A percentile compares a stretch with the other conserved stretches of the same genome.
These are phyloP conservation scores for Takakia lepidozioides DNA, from an alignment of 225 moss, liverwort and hornwort species.

Conservation along the genomic window DNA sequence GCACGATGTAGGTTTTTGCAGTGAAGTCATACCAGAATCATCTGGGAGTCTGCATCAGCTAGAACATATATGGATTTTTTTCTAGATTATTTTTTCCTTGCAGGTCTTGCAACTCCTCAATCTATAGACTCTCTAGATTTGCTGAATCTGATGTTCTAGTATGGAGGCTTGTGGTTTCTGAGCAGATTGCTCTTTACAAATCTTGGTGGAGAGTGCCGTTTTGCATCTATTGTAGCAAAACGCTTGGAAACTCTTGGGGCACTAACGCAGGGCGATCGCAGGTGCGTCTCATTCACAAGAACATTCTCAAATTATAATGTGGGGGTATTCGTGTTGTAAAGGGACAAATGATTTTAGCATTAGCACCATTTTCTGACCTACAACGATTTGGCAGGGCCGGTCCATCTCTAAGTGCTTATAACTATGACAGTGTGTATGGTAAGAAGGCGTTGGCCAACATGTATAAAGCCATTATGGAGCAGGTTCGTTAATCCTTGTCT, in stretches of 20 bases:
- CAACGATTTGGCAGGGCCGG: conserved; percentile 68
- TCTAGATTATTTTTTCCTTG: too few relatives aligned
- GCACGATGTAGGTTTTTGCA: too few relatives aligned
- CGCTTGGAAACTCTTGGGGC: conserved; percentile 94
- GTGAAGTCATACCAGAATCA: too few relatives aligned
- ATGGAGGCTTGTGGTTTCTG: not conserved
- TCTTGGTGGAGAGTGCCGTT: conserved; percentile 94
- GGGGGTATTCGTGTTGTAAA: too few relatives aligned
- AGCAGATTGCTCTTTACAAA: conserved; percentile 84
- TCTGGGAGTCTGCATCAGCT: too few relatives aligned
- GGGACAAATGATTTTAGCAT: too few relatives aligned
- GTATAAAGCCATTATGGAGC: conserved; percentile 92
- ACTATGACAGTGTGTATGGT: conserved; percentile 95
- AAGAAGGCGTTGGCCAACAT: conserved; percentile 82
- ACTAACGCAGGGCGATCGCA: conserved; percentile 97
- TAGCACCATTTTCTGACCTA: too few relatives aligned
- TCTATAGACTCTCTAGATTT: too few relatives aligned
- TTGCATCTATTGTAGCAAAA: conserved; percentile 99
- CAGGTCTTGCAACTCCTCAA: too few relatives aligned
- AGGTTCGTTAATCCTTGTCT: conserved; percentile 39
- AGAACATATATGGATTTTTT: too few relatives aligned
- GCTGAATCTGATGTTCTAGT: not conserved
- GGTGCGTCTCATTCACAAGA: conserved; percentile 16
- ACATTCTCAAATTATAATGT: too few relatives aligned
- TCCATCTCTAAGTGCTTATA: conserved; percentile 89